Base-by-base conservation (phyloP, 371 early-diverging fungal species). In the Mucor lusitanicus region DNA sequence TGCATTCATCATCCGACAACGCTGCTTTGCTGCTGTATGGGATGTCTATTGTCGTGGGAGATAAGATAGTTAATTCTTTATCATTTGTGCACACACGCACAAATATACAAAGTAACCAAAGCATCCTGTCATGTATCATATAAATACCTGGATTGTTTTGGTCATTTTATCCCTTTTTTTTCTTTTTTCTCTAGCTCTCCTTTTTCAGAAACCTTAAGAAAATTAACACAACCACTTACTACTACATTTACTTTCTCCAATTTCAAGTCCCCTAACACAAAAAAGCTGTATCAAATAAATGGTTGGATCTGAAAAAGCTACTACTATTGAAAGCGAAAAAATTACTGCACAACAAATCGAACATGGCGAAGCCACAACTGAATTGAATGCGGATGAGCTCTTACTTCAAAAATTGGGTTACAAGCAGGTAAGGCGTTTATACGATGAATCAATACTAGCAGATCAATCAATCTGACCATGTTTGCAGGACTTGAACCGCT, bases 401-500 rank as follows among this genome's bases (percentile, higher is more conserved):
- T 39, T 75, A 12, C 50, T 75, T 11, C 56, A 72, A 39, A 63
- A 65, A 6, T 55, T 75, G 13, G 75, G 75, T 57, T 75, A 75
- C 46, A 71, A 69, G 30, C 75, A 75, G 50, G 73, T 73, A 63
- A 23, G 9, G 15, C 33, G 8, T 33, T 30, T 33, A 33, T 6
- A 33, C 3, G 8, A 9, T 7, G 58, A 25, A 46, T 19, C 46
- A 46, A 46, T 21, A 19, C 21, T 3, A 19, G 21, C 11, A 19
- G 21, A 46, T 46, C 46, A 17, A 44, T 44, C 40, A 46, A 46
- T n/a, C 46, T 21, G 7, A 46, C 11, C 19, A 21, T 19, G 25
- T 68, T 53, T 48, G 32, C 42, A 73, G 67, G 85, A 83, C 28
- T 58, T 84, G 35, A 74, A 80, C 68, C 89, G 89, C 58, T 84